Evolutionary conservation across 2,329 filamentous ascomycete species (phyloP).

Genomic region (Scedosporium aurantiacum): DNA sequence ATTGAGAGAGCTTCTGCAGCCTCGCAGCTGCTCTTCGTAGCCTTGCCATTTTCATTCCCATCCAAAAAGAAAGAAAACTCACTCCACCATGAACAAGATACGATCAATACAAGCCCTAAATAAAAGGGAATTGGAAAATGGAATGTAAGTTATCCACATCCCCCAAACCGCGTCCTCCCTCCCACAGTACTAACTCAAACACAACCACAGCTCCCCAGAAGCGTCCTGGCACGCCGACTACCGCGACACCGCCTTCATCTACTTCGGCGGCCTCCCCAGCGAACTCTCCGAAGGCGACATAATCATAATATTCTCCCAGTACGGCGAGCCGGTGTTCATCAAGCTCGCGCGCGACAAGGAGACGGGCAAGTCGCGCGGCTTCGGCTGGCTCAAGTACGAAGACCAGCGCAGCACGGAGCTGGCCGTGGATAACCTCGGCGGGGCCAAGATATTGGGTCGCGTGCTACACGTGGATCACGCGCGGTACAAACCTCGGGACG

Average conservation of each 20-base stretch:
- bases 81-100: conserved; percentile 73
- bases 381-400: conserved; percentile 96
- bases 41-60: background rate
- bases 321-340: conserved; percentile 85
- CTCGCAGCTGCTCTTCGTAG: background rate
- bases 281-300: conserved; percentile 93
- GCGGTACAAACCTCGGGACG: conserved; percentile 78
- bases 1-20: background rate
- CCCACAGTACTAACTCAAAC: conserved; percentile 15
- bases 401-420: conserved; percentile 93
- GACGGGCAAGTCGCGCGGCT: conserved; percentile 87
- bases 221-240: conserved; percentile 97
- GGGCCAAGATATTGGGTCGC: conserved; percentile 70
- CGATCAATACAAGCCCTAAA: conserved; percentile 88
- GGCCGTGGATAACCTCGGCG: conserved; percentile 90
- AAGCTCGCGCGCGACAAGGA: conserved; percentile 92
- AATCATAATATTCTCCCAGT: conserved; percentile 94
- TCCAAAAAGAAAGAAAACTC: background rate
- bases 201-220: conserved; percentile 59
- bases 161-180: background rate
- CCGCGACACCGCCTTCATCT: conserved; percentile 91
- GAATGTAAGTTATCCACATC: conserved; percentile 44
- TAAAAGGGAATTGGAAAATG: conserved; percentile 84
- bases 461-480: conserved; percentile 85
- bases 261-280: conserved; percentile 88